Evolutionary conservation across 106 monocot species (phyloP).

Genomic region (Acorus gramineus): DNA sequence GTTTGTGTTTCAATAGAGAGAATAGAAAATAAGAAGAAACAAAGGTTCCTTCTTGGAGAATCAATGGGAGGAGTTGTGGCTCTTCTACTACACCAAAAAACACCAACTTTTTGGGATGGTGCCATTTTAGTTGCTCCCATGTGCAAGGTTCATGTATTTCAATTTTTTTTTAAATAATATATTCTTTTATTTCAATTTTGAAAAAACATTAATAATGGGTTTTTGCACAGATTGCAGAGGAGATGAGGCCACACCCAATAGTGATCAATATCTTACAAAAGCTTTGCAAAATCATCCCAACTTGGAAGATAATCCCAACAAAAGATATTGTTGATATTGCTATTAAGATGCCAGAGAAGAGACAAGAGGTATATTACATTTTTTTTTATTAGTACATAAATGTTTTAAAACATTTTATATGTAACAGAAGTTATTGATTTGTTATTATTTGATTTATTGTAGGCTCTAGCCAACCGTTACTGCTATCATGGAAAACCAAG

Average conservation of each 20-base stretch:
- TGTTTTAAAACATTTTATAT: background rate
- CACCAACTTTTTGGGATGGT: slow-evolving; percentile 42
- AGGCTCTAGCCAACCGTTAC: slow-evolving; percentile 31
- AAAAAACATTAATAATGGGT: background rate
- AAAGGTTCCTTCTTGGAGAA: slow-evolving; percentile 48
- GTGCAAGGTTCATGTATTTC: slow-evolving; percentile 41
- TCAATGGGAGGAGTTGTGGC: slow-evolving; percentile 72
- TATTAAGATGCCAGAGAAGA: slow-evolving; percentile 24
- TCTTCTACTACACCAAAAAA: slow-evolving; percentile 34
- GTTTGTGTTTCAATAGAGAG: slow-evolving; percentile 25
- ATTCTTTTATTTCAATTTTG: background rate
- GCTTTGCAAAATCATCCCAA: slow-evolving; percentile 37
- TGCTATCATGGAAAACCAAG: slow-evolving; percentile 63
- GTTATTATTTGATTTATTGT: background rate
- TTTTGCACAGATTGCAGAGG: slow-evolving; percentile 39
- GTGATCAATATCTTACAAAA: slow-evolving; percentile 22
- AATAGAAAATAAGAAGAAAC: slow-evolving; percentile 31
- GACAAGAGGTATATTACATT: slow-evolving; percentile 25
- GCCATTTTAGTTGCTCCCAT: slow-evolving; percentile 63
- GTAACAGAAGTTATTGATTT: background rate
- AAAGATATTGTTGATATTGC: slow-evolving; percentile 41
- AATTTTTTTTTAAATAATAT: background rate
- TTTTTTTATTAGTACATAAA: slow-evolving; percentile 2
- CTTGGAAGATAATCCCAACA: slow-evolving; percentile 46
- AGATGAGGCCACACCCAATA: slow-evolving; percentile 48